Evolutionary conservation across 257 asterid genomes (phyloP).

Genomic region (Capsicum baccatum): DNA sequence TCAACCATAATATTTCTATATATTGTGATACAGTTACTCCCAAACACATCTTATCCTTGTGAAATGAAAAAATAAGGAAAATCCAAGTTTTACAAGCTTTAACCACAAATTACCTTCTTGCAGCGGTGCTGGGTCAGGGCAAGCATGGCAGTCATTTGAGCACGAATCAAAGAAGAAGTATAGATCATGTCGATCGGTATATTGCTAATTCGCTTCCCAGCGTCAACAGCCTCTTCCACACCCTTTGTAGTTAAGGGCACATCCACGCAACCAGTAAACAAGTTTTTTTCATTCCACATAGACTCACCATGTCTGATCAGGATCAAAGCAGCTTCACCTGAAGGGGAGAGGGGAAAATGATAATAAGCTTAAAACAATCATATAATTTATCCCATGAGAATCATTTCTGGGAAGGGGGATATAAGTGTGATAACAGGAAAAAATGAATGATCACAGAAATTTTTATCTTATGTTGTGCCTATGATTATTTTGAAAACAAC

Average conservation of each 20-base stretch:
- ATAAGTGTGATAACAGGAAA: not conserved
- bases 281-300: slow-evolving; percentile 99
- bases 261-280: slow-evolving; percentile 98
- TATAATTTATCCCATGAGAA: not conserved
- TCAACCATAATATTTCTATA: not conserved
- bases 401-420: not conserved
- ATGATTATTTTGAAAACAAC: slow-evolving; percentile 1
- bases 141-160: slow-evolving; percentile 99
- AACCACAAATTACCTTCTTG: slow-evolving; percentile 65
- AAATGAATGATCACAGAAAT: not conserved
- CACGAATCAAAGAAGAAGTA: slow-evolving; percentile 92
- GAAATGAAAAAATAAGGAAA: not conserved
- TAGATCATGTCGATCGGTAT: slow-evolving; percentile 91
- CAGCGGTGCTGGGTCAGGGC: slow-evolving; percentile 99
- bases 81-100: not conserved
- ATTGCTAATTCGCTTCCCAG: slow-evolving; percentile 93
- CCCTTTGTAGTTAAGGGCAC: slow-evolving; percentile 95
- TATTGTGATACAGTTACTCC: not conserved
- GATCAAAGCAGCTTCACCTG: slow-evolving; percentile 93
- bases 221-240: slow-evolving; percentile 94
- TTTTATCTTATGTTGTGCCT: not conserved
- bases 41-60: not conserved
- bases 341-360: not conserved
- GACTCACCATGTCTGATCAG: slow-evolving; percentile 97
- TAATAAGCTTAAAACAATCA: not conserved